phyloP scores from a whole-genome alignment of 164 flowering plant species.

The Nelumbo lutea region DNA sequence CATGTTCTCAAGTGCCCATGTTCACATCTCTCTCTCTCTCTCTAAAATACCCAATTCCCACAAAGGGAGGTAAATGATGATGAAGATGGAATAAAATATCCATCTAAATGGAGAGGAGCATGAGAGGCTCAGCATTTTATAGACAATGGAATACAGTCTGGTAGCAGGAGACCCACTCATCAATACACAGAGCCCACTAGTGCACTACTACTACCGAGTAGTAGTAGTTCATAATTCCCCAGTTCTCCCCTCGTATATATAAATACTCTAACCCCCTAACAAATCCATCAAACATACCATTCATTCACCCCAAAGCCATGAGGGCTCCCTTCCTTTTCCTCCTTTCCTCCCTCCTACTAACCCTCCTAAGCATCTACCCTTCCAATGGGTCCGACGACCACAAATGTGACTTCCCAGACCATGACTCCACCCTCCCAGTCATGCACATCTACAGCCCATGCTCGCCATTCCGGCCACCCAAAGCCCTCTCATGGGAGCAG shows the following conservation, averaged over 20 bases:
- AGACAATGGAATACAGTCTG: conserved; percentile 7
- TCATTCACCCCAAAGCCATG: conserved; percentile 10
- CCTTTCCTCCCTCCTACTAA: conserved; percentile 8
- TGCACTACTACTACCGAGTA: too few species aligned
- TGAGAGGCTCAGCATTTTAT: neutral
- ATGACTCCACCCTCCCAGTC: conserved; percentile 47
- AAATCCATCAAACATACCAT: neutral
- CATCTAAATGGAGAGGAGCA: too few species aligned
- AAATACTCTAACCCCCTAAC: neutral
- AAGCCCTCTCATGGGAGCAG: conserved; percentile 37
- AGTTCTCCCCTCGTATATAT: too few species aligned
- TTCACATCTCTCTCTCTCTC: too few species aligned
- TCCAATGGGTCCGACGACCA: conserved; percentile 20
- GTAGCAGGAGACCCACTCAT: neutral
- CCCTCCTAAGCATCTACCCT: conserved; percentile 16
- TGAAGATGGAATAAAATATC: too few species aligned
- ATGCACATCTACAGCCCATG: conserved; percentile 54
- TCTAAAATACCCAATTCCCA: too few species aligned
- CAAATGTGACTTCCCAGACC: conserved; percentile 24
- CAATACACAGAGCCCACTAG: neutral
- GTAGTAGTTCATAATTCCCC: too few species aligned
- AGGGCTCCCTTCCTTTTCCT: conserved; percentile 4
- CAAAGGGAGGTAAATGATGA: too few species aligned
- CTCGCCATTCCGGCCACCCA: conserved; percentile 30
- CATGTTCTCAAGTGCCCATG: too few species aligned